Percentiles rank a stretch among this genome's conserved stretches.
These are phyloP conservation scores for Gnaphalium uliginosum DNA, from an alignment of 129 eudicot species.

Conservation along the genomic window DNA sequence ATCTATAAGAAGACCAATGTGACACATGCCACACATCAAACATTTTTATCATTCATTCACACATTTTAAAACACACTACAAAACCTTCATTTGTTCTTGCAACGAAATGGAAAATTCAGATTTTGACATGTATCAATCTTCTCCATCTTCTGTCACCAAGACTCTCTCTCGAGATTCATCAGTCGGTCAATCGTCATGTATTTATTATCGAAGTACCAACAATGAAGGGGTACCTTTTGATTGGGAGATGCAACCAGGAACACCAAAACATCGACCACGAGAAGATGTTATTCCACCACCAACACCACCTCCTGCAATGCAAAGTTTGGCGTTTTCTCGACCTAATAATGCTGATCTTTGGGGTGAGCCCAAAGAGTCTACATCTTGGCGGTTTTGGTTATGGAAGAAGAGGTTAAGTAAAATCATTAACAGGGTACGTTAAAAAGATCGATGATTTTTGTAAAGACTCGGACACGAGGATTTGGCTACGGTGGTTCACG, in stretches of 20 bases:
- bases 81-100: not conserved
- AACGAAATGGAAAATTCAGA: constrained; percentile 29
- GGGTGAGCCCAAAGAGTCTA: constrained; percentile 29
- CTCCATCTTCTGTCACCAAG: constrained; percentile 36
- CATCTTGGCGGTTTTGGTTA: constrained; percentile 36
- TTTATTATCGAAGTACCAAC: constrained; percentile 42
- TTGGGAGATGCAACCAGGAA: constrained; percentile 92
- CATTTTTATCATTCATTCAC: constrained; percentile 9
- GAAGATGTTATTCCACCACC: constrained; percentile 60
- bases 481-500: constrained; percentile 5
- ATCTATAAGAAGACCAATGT: constrained; percentile 31
- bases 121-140: constrained; percentile 29
- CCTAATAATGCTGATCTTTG: constrained; percentile 35
- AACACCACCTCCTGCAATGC: constrained; percentile 71
- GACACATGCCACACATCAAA: constrained; percentile 10
- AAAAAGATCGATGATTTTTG: not conserved
- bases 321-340: constrained; percentile 45
- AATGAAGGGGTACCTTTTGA: constrained; percentile 73
- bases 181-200: constrained; percentile 57
- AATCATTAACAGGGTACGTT: constrained; percentile 31
- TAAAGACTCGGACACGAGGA: not conserved
- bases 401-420: constrained; percentile 48
- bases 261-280: constrained; percentile 50
- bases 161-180: constrained; percentile 57
- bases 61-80: constrained; percentile 4